Evolutionary conservation across 306 rosid genomes (phyloP).

Genomic region (Quercus suber): DNA sequence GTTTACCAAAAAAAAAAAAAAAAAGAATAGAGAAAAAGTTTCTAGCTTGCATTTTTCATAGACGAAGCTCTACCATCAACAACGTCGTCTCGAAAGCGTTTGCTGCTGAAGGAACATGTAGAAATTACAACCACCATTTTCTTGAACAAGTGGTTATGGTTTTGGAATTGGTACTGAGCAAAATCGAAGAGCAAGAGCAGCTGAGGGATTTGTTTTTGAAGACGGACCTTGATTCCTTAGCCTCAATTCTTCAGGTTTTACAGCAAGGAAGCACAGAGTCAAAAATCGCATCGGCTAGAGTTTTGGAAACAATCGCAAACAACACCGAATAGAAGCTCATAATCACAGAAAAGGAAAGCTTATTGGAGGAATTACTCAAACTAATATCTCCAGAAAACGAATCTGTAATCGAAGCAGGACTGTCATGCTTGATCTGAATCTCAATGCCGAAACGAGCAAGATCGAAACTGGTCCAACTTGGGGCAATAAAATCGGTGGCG

Average conservation of each 20-base stretch:
- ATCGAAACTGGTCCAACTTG: conserved; percentile 43
- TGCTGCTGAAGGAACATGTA: conserved; percentile 11
- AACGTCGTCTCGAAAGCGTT: too few relatives aligned
- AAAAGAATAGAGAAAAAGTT: too few relatives aligned
- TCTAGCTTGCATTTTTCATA: too few relatives aligned
- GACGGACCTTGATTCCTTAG: conserved; percentile 33
- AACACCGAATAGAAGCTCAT: conserved; percentile 60
- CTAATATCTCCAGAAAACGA: conserved; percentile 44
- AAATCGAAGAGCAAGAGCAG: conserved; percentile 36
- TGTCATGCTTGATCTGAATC: conserved; percentile 54
- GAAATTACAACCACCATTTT: conserved; percentile 16
- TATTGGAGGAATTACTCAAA: conserved; percentile 47
- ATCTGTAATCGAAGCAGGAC: conserved; percentile 43
- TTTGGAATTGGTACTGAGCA: conserved; percentile 40
- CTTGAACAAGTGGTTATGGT: conserved; percentile 44
- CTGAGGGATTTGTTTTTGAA: conserved; percentile 36
- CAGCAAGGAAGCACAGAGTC: conserved; percentile 50
- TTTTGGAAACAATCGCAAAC: conserved; percentile 46
- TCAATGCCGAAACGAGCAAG: conserved; percentile 55
- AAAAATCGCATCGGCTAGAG: conserved; percentile 43
- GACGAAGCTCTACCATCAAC: too few relatives aligned
- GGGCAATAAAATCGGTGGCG: conserved; percentile 44
- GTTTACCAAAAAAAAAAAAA: too few relatives aligned
- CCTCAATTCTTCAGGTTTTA: conserved; percentile 50
- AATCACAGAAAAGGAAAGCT: conserved; percentile 58